These are phyloP conservation scores for Lactarius trivialis DNA, from an alignment of 768 basidiomycete genomes.

Conservation along the genomic window DNA sequence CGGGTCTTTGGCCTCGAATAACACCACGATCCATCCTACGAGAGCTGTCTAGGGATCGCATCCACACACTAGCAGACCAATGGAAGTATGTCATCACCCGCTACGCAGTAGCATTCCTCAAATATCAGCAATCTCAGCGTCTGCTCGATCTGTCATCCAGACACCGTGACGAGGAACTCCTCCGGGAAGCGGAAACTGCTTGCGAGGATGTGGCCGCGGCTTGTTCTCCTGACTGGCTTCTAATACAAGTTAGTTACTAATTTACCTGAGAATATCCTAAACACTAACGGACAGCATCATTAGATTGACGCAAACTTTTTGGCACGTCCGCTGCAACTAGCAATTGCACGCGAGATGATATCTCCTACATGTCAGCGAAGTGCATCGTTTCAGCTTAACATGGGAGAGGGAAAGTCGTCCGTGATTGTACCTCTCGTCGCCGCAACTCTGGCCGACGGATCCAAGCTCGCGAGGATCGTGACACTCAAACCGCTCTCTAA, in stretches of 20 bases:
- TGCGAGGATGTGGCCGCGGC: neutral
- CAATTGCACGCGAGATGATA: constrained; percentile 43
- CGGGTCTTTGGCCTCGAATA: constrained; percentile 13
- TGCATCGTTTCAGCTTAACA: constrained; percentile 44
- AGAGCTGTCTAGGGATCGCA: constrained; percentile 24
- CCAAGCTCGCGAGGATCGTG: constrained; percentile 41
- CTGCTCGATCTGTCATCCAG: constrained; percentile 6
- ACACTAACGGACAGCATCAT: neutral
- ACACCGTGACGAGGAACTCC: neutral
- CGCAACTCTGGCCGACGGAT: constrained; percentile 36
- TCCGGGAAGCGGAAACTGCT: neutral
- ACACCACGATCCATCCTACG: constrained; percentile 9
- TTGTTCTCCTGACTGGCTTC: constrained; percentile 8
- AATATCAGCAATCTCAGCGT: constrained; percentile 8
- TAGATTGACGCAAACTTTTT: constrained; percentile 43
- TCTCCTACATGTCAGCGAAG: constrained; percentile 33
- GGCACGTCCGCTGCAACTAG: constrained; percentile 37
- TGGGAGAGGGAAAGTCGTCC: constrained; percentile 52
- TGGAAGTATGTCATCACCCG: neutral
- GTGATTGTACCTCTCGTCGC: constrained; percentile 45
- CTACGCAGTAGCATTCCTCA: constrained; percentile 3
- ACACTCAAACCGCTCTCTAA: constrained; percentile 40
- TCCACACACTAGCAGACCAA: neutral
- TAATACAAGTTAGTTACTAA: constrained; percentile 11
- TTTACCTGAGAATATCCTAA: neutral